phyloP scores from a whole-genome alignment of 441 rosid species.

The Brassica hybrid region DNA sequence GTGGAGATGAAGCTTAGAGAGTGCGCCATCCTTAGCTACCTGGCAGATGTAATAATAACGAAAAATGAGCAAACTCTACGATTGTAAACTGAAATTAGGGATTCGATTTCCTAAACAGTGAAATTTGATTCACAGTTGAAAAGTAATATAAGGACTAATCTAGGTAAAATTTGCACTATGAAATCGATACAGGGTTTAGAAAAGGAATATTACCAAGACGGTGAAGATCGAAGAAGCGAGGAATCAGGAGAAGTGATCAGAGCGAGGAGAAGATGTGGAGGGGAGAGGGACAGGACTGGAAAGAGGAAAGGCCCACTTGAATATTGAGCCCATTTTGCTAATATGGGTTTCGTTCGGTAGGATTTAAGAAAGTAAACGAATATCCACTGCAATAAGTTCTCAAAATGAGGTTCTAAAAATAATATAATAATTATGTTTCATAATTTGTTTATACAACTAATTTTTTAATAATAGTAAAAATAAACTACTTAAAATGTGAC shows the following conservation, averaged over 20 bases:
- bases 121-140: background rate
- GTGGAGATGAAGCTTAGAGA: background rate
- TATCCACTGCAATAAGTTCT: too few relatives aligned
- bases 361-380: too few relatives aligned
- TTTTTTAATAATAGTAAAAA: too few relatives aligned
- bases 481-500: too few relatives aligned
- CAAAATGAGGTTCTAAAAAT: too few relatives aligned
- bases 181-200: background rate
- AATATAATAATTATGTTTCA: too few relatives aligned
- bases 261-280: background rate
- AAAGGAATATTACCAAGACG: background rate
- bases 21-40: background rate
- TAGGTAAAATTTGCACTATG: background rate
- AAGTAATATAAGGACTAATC: background rate
- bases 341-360: too few relatives aligned
- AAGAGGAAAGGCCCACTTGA: too few relatives aligned
- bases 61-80: background rate
- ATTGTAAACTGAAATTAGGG: too few relatives aligned
- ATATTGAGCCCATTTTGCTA: too few relatives aligned
- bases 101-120: background rate
- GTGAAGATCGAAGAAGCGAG: background rate
- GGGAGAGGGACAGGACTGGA: background rate
- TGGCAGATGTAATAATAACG: too few relatives aligned
- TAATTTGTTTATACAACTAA: too few relatives aligned
- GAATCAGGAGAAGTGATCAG: background rate